Percentiles rank a stretch among this genome's conserved stretches.
Conservation (phyloP, 495 filamentous ascomycete genomes). For the Clavariopsis aquatica region DNA sequence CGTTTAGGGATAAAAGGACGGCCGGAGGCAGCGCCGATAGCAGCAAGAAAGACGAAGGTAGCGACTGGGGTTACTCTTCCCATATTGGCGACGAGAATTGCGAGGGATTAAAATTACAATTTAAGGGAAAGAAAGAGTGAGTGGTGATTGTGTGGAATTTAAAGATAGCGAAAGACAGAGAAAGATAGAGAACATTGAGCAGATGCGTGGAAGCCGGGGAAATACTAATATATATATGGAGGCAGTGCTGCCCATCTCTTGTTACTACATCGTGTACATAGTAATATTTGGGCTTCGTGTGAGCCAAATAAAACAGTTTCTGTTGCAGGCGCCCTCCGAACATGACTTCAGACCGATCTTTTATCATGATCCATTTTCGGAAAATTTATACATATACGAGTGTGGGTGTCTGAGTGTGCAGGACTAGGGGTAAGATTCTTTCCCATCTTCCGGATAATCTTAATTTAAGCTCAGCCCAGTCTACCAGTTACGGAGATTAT, state of each 20-base stretch:
- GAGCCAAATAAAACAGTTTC: background rate
- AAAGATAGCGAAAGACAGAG: background rate
- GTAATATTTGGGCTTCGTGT: no score
- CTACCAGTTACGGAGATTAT: no score
- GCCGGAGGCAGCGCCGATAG: background rate
- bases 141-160: background rate
- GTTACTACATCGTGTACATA: no score
- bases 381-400: no score
- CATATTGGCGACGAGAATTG: background rate
- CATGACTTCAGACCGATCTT: background rate
- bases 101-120: background rate
- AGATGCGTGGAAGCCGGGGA: background rate
- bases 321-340: background rate
- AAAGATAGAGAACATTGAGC: background rate
- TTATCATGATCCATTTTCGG: no score
- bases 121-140: background rate
- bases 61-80: background rate
- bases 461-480: no score
- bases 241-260: no score
- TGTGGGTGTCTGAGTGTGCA: background rate
- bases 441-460: background rate
- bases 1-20: background rate
- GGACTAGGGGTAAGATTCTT: background rate
- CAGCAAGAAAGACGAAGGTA: conserved; percentile 3
- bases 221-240: background rate